Base-by-base conservation (phyloP, 78 protist genomes). In the Planoprotostelium fungivorum region DNA sequence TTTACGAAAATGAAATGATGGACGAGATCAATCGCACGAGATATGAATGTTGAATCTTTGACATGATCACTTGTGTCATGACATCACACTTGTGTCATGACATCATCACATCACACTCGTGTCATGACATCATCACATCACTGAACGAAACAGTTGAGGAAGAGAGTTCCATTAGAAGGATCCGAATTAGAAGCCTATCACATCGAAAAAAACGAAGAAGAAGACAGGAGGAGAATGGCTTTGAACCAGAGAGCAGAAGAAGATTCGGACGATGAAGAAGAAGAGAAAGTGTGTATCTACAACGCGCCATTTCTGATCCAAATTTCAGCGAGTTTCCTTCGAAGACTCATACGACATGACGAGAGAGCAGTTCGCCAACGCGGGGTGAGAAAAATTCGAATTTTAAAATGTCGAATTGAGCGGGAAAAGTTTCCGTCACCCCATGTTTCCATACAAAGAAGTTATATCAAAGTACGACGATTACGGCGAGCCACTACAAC, bases 401-500 rank as follows among this genome's bases (percentile, higher is more conserved):
- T 16, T 5, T 51, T 51, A 25, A 25, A 5, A 5, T 16, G 73
- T 16, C 73, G 73, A 51, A 51, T 25, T 25, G 73, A 16, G 5
- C 73, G 16, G 31, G 73, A 25, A 16, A 25, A 51, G 73, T 25
- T 51, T 51, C 73, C 5, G 16, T 25, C 73, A 51, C 73, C 31
- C 73, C 16, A 51, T 51, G 73, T 51, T 51, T 16, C 73, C 73
- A 51, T 51, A 51, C 16, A 51, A 51, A 51, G 73, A 51, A 16
- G 5, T 51, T 51, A 16, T 51, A 16, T 51, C 73, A 25, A 16
- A 25, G 16, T 51, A 51, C 73, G 73, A 51, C 16, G 73, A 51
- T 51, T 51, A 51, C 73, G 73, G 73, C 73, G 73, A 51, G 73
- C 73, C 73, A 51, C 73, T 51, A 51, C 73, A 51, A 51, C 73